Percentiles rank a stretch among this genome's conserved stretches.
phyloP scores from a whole-genome alignment of 257 asterid genomes.

The Solanum raphanifolium region DNA sequence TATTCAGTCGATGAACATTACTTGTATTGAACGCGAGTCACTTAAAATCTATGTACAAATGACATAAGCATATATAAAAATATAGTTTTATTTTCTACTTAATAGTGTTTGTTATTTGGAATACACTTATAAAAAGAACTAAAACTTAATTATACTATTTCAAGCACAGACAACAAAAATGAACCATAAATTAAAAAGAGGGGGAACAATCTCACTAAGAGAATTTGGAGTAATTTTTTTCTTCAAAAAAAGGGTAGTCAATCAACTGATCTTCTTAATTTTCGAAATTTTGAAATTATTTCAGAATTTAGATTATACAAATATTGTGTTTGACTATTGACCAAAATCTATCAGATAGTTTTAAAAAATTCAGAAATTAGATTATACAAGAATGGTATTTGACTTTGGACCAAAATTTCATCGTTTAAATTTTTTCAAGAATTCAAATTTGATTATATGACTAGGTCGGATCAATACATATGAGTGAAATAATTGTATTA shows the following conservation, averaged over 20 bases:
- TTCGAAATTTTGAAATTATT: not conserved
- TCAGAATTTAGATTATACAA: not conserved
- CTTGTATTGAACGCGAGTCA: not conserved
- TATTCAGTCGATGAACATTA: not conserved
- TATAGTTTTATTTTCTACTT: not conserved
- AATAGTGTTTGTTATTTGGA: not conserved
- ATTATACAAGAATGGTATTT: not conserved
- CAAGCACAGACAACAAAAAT: not conserved
- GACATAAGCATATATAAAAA: not conserved
- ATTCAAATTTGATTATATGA: not conserved
- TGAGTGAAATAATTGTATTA: not conserved
- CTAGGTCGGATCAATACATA: not conserved
- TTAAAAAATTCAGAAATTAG: not conserved
- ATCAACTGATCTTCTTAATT: not conserved
- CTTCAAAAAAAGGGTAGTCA: not conserved
- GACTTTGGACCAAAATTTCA: not conserved
- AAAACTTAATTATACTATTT: not conserved
- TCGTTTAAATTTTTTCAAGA: no score
- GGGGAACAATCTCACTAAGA: not conserved
- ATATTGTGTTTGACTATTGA: not conserved
- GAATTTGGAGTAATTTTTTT: not conserved
- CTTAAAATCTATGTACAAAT: not conserved
- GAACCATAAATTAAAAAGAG: not conserved
- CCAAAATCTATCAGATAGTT: not conserved
- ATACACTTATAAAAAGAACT: not conserved